Evolutionary conservation across 352 stramenopile species (phyloP).

Genomic region (Pythium rhizo-oryzae): DNA sequence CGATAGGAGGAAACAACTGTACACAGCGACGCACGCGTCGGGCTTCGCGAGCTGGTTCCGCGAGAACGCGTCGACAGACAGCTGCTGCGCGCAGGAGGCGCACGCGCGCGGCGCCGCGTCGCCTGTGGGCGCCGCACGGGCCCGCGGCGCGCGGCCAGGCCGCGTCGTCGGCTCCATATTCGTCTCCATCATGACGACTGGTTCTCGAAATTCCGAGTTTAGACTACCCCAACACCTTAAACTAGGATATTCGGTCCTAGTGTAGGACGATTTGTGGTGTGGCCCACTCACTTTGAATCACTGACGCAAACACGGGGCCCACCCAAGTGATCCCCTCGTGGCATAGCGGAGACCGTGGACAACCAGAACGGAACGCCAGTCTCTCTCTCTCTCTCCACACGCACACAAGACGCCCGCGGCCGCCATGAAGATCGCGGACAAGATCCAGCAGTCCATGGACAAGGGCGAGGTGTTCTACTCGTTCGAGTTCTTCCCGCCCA

Average conservation of each 20-base stretch:
- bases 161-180: conserved; percentile 6
- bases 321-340: background rate
- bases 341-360: background rate
- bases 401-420: too few species aligned
- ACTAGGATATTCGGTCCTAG: conserved; percentile 9
- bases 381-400: background rate
- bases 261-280: background rate
- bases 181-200: background rate
- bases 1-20: too few species aligned
- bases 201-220: conserved; percentile 25
- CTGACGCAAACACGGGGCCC: conserved; percentile 22
- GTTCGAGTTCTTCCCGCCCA: conserved; percentile 89
- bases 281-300: conserved; percentile 33
- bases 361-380: conserved; percentile 3
- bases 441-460: conserved; percentile 49
- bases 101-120: conserved; percentile 16
- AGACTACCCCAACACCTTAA: conserved; percentile 6
- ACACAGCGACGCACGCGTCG: conserved; percentile 41
- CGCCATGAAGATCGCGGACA: conserved; percentile 88
- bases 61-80: conserved; percentile 38
- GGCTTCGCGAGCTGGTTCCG: conserved; percentile 52
- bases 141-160: conserved; percentile 3
- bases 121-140: background rate
- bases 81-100: conserved; percentile 30
- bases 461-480: conserved; percentile 91